Conservation (phyloP, 1,284 basidiomycete species). For the Trichosporon asahii region DNA sequence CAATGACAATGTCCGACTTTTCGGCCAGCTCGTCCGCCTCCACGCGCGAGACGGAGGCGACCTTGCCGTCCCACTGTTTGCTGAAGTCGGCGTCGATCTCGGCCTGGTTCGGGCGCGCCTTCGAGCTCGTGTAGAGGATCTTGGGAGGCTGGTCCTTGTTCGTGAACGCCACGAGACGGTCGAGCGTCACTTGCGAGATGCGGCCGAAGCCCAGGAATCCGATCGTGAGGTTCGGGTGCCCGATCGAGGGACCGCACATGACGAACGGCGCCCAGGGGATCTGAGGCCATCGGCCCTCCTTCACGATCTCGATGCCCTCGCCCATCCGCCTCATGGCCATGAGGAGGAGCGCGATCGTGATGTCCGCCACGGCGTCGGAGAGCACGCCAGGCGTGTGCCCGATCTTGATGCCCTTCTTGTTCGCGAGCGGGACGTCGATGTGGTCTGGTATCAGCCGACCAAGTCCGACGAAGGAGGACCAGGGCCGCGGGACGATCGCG, state of each 20-base stretch:
- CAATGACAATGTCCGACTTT: slow-evolving; percentile 74
- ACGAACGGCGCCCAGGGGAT: slow-evolving; percentile 72
- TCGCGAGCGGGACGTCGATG: slow-evolving; percentile 64
- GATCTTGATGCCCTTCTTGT: slow-evolving; percentile 65
- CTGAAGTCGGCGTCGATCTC: slow-evolving; percentile 60
- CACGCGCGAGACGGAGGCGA: slow-evolving; percentile 64
- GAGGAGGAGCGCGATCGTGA: slow-evolving; percentile 79
- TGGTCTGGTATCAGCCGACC: slow-evolving; percentile 63
- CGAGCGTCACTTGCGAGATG: slow-evolving; percentile 75
- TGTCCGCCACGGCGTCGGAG: slow-evolving; percentile 84
- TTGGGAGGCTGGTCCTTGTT: slow-evolving; percentile 45
- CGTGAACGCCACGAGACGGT: slow-evolving; percentile 71
- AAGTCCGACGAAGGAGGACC: not conserved
- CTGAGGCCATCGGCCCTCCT: slow-evolving; percentile 66
- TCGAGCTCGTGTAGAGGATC: slow-evolving; percentile 41
- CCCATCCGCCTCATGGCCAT: slow-evolving; percentile 81
- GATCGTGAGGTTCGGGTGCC: slow-evolving; percentile 59
- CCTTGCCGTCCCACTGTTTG: slow-evolving; percentile 56
- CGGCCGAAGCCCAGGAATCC: slow-evolving; percentile 94
- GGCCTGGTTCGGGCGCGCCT: slow-evolving; percentile 41
- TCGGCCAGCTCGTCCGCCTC: slow-evolving; percentile 65
- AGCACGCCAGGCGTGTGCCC: slow-evolving; percentile 91
- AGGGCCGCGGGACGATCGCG: no score
- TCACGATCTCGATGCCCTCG: slow-evolving; percentile 63
- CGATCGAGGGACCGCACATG: slow-evolving; percentile 52